Base-by-base conservation (phyloP, 1,284 basidiomycete species). In the Retiboletus flavoniger region DNA sequence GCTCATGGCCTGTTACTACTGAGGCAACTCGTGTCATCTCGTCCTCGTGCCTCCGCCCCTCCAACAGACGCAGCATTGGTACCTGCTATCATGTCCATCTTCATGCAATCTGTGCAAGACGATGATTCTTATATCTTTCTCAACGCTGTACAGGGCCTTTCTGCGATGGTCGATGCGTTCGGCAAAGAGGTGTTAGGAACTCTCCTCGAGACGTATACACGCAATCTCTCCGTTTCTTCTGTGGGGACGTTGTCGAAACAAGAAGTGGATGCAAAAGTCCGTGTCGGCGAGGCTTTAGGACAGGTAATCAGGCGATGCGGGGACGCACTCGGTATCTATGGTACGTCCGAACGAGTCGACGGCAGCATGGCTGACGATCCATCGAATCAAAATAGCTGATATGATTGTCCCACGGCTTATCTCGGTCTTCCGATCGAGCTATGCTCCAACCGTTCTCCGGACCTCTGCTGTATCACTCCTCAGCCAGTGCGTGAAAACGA, bases 101-200 rank as follows among this genome's bases (percentile, higher is more conserved):
- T 97, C 68, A 72, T 97, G 57, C 85, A 92, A 63, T 83, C 87
- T 0, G 74, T 97, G 4, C 89, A 94, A 65, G 94, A 98, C 63
- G 90, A 95, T 47, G 96, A 99, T 67, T 94, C 91, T 32, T 98
- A 95, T 72, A 86, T 98, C 55, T 98, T 95, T 69, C 75, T 98
- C 53, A 95, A 95, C 66, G 94, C 93, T 0, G 88, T 97, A 5
- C 91, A 95, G 65, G 96, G 95, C 0, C 76, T 99, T 2, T 82
- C 87, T 5, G 86, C 82, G 14, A 87, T 96, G 81, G 91, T 88
- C 1, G 86, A 93, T 62, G 77, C 78, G 2, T 84, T 87, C 54
- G 93, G 93, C 1, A 81, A 79, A 56, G 85, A 91, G 16, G 85
- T 94, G 9, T 72, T 95, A 14, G 75, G 75, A 53, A 76, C 77